These are phyloP conservation scores for Calocera cornea DNA, from an alignment of 768 basidiomycete species.

Conservation along the genomic window DNA sequence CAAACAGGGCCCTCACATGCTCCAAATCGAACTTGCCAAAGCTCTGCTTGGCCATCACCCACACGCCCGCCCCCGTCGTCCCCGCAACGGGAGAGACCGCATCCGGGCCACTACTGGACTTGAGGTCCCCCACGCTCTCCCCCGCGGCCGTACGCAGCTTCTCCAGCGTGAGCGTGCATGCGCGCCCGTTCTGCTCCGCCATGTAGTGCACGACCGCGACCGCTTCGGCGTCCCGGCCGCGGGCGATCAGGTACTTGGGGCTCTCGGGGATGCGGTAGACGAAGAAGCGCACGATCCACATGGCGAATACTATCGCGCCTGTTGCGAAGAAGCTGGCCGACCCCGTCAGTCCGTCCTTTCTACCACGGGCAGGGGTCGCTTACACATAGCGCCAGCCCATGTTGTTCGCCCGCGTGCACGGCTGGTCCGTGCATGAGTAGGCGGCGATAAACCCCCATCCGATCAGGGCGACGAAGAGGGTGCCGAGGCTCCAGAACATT, in stretches of 20 bases:
- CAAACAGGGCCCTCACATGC: conserved; percentile 39
- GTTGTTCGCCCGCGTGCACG: conserved; percentile 38
- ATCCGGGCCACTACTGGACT: not conserved
- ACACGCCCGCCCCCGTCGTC: not conserved
- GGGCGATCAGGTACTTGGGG: conserved; percentile 45
- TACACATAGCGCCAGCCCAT: conserved; percentile 53
- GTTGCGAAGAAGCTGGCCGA: conserved; percentile 60
- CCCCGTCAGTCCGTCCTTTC: conserved; percentile 17
- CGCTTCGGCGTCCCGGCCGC: conserved; percentile 44
- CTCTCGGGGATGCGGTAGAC: conserved; percentile 48
- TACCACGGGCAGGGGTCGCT: conserved; percentile 14
- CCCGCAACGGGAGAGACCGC: not conserved
- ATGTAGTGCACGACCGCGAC: conserved; percentile 38
- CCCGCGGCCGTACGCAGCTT: conserved; percentile 22
- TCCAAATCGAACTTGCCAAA: conserved; percentile 28
- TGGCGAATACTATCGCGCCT: conserved; percentile 36
- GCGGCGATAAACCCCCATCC: conserved; percentile 45
- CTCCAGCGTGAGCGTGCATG: conserved; percentile 35
- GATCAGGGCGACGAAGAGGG: conserved; percentile 38
- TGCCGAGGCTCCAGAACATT: conserved; percentile 41
- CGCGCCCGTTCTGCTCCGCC: conserved; percentile 36
- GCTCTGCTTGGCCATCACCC: conserved; percentile 16
- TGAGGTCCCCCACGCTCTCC: conserved; percentile 9
- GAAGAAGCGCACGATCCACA: conserved; percentile 43
- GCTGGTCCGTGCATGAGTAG: conserved; percentile 36